Percentiles rank a stretch among this genome's conserved stretches.
Evolutionary conservation across 345 rosid genomes (phyloP).

Genomic region (Microcos paniculata): DNA sequence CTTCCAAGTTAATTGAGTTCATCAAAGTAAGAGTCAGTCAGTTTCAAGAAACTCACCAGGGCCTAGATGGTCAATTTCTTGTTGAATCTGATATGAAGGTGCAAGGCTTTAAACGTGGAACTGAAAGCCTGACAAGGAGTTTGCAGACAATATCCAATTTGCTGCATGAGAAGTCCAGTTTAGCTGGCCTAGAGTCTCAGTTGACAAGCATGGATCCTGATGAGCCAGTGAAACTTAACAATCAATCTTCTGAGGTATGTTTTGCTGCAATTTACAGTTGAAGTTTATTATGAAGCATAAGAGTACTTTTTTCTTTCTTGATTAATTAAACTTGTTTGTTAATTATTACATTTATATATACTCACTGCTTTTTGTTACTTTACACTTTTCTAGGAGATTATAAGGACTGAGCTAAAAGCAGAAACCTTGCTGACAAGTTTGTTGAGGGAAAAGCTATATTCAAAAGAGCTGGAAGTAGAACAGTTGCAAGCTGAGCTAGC

Average conservation of each 20-base stretch:
- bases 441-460: slow-evolving; percentile 78
- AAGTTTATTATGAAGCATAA: neutral
- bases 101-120: slow-evolving; percentile 67
- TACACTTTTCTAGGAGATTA: slow-evolving; percentile 44
- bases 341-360: neutral
- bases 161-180: slow-evolving; percentile 63
- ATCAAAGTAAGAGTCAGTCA: slow-evolving; percentile 53
- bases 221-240: slow-evolving; percentile 33
- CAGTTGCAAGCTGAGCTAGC: slow-evolving; percentile 86
- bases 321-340: slow-evolving; percentile 3
- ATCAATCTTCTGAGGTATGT: slow-evolving; percentile 62
- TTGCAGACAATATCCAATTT: slow-evolving; percentile 63
- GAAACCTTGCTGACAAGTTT: slow-evolving; percentile 71
- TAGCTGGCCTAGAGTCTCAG: slow-evolving; percentile 40
- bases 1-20: slow-evolving; percentile 64
- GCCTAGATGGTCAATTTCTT: slow-evolving; percentile 57
- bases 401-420: slow-evolving; percentile 64
- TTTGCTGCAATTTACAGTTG: neutral
- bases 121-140: slow-evolving; percentile 71
- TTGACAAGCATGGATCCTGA: slow-evolving; percentile 18
- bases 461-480: slow-evolving; percentile 82
- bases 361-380: slow-evolving; percentile 18
- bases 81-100: slow-evolving; percentile 72
- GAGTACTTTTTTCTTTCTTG: neutral
- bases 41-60: slow-evolving; percentile 45